Percentiles rank a stretch among this genome's conserved stretches.
Evolutionary conservation across 768 basidiomycete genomes (phyloP).

Genomic region (Naematelia encephala): DNA sequence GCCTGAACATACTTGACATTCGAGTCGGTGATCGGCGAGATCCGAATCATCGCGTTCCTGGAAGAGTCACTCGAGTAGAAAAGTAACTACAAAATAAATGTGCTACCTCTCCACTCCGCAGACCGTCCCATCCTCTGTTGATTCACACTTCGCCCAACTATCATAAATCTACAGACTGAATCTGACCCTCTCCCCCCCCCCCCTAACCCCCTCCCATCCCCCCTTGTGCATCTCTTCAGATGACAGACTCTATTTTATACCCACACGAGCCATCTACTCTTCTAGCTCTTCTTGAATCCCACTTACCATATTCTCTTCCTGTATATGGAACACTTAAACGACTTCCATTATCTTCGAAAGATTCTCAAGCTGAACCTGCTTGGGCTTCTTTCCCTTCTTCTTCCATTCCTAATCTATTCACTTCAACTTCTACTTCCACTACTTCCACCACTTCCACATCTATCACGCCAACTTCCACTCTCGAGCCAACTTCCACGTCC

Average conservation of each 20-base stretch:
- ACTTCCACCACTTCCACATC: background rate
- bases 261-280: conserved; percentile 3
- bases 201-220: background rate
- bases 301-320: conserved; percentile 1
- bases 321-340: conserved; percentile 2
- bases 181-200: background rate
- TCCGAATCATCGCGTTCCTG: no score
- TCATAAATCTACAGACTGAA: background rate
- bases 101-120: no score
- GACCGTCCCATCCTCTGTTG: background rate
- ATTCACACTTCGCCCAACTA: background rate
- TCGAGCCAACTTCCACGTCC: background rate
- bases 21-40: background rate
- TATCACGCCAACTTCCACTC: background rate
- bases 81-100: no score
- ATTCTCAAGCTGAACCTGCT: background rate
- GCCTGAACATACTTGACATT: no score
- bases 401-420: background rate
- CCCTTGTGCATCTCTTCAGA: background rate
- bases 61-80: no score
- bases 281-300: background rate
- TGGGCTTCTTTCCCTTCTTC: background rate
- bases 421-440: background rate
- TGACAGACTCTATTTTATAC: background rate
- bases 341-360: background rate